Conservation (phyloP, 1,284 basidiomycete genomes). For the Pseudozyma sp. region DNA sequence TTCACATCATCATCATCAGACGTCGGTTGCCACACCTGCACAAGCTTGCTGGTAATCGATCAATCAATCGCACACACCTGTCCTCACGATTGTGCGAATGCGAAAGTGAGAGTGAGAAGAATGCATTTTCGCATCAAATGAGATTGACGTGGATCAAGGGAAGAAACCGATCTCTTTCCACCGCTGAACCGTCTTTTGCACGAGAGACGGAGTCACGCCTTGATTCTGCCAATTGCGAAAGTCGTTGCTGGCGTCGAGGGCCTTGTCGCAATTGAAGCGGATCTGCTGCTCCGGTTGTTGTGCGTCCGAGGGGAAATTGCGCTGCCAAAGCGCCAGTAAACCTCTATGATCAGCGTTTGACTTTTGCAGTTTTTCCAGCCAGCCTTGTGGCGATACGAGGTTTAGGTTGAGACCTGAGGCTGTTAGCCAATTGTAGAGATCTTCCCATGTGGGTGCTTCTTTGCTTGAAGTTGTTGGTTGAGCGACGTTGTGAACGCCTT, state of each 20-base stretch:
- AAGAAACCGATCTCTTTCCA: constrained; percentile 39
- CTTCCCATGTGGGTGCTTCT: constrained; percentile 28
- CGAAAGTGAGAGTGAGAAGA: neutral
- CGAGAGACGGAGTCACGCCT: constrained; percentile 24
- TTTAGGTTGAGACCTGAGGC: constrained; percentile 79
- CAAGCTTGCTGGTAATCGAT: neutral
- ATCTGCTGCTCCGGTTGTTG: neutral
- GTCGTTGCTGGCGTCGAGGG: constrained; percentile 7
- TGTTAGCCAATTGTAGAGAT: constrained; percentile 76
- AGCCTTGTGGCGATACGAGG: constrained; percentile 75
- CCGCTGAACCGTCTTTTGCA: constrained; percentile 26
- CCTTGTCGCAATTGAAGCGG: constrained; percentile 16
- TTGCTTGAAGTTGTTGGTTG: constrained; percentile 16
- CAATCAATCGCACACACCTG: constrained; percentile 4
- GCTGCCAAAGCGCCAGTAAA: constrained; percentile 31
- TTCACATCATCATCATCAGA: neutral
- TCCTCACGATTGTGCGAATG: neutral
- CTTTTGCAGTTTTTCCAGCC: constrained; percentile 72
- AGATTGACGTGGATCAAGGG: constrained; percentile 1
- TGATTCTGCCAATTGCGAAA: constrained; percentile 17
- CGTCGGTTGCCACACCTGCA: constrained; percentile 2
- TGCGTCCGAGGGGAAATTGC: constrained; percentile 20
- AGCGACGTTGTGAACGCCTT: constrained; percentile 25
- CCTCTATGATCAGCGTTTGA: constrained; percentile 29
- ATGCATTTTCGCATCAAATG: too few relatives aligned